phyloP scores from a whole-genome alignment of 2,329 filamentous ascomycete species.

The Penicillium frequentans region DNA sequence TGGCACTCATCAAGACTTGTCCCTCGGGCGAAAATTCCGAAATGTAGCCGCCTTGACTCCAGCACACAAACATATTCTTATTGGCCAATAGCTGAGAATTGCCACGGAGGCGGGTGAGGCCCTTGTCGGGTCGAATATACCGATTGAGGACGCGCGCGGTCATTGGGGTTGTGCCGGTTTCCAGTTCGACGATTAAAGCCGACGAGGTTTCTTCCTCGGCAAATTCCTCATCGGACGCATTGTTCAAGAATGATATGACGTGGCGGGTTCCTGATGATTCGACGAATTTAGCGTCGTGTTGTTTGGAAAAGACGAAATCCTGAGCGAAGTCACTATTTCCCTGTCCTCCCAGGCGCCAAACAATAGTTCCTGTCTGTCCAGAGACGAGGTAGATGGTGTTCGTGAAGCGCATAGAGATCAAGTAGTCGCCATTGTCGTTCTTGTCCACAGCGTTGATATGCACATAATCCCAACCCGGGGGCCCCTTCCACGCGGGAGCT shows the following conservation, averaged over 20 bases:
- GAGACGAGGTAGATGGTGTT: slow-evolving; percentile 41
- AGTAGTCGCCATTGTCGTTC: slow-evolving; percentile 37
- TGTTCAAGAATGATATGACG: slow-evolving; percentile 36
- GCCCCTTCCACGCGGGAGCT: slow-evolving; percentile 8
- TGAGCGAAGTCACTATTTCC: slow-evolving; percentile 27
- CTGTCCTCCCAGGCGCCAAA: slow-evolving; percentile 40
- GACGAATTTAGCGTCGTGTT: slow-evolving; percentile 39
- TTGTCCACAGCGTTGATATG: slow-evolving; percentile 44
- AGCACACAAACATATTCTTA: slow-evolving; percentile 37
- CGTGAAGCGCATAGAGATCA: slow-evolving; percentile 41
- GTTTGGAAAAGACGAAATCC: slow-evolving; percentile 36
- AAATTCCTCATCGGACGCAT: slow-evolving; percentile 31
- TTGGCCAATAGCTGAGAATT: slow-evolving; percentile 36
- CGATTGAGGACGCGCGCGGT: slow-evolving; percentile 27
- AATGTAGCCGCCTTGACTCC: slow-evolving; percentile 36
- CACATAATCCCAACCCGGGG: slow-evolving; percentile 36
- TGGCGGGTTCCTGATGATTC: slow-evolving; percentile 29
- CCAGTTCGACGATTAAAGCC: slow-evolving; percentile 30
- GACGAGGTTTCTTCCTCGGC: slow-evolving; percentile 29
- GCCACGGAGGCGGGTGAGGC: slow-evolving; percentile 34
- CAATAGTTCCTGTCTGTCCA: slow-evolving; percentile 32
- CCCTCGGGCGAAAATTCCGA: slow-evolving; percentile 34
- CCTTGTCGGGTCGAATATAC: slow-evolving; percentile 33
- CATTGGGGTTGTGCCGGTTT: slow-evolving; percentile 26
- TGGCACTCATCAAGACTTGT: slow-evolving; percentile 30